Base-by-base conservation (phyloP, 2,329 filamentous ascomycete genomes). In the Ceratocystis diversiconidia region DNA sequence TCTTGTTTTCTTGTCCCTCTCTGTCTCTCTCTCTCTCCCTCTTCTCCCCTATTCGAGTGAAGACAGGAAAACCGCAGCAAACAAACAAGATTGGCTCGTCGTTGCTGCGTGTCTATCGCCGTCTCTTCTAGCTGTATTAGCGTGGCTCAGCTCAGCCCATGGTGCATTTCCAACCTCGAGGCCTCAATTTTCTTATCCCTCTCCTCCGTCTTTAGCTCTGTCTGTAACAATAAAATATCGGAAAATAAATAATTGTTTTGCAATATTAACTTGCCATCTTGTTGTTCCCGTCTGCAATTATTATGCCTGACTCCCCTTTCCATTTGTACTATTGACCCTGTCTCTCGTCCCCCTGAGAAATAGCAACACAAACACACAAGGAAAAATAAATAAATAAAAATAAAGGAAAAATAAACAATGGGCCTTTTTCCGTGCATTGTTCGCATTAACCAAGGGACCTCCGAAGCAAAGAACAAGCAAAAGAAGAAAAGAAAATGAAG, bases 131-230 rank as follows among this genome's bases (percentile, higher is more conserved):
- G 36, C 36, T 15, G 36, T 41, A 15, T 61, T 36, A 6, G 5
- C 59, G 59, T 61, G n/a, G 59, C 59, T 61, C 59, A 32, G 59
- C 59, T 19, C 17, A 41, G 36, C 36, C 36, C 36, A 41, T 41
- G 36, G 12, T 41, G 36, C 36, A 5, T 41, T 41, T 41, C 36
- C 10, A 41, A 41, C 36, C 10, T 8, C 36, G 10, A 41, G 36
- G 36, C 36, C 36, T 41, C 36, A 41, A 41, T 41, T 41, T 41
- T 12, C 36, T 15, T 15, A 1, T 41, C 10, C 36, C 36, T 41
- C 36, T 5, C 10, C 36, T 41, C 36, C 36, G 36, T 41, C 36
- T 15, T 41, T 41, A 15, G 36, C 36, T 41, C 36, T 41, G 36
- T 15, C 36, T 41, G 36, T 41, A 41, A 41, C 36, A 41, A 41